Evolutionary conservation across 2,329 filamentous ascomycete genomes (phyloP), one percentile per base, ranked within the genome.

Genomic region (Aspergillus hiratsukae): DNA sequence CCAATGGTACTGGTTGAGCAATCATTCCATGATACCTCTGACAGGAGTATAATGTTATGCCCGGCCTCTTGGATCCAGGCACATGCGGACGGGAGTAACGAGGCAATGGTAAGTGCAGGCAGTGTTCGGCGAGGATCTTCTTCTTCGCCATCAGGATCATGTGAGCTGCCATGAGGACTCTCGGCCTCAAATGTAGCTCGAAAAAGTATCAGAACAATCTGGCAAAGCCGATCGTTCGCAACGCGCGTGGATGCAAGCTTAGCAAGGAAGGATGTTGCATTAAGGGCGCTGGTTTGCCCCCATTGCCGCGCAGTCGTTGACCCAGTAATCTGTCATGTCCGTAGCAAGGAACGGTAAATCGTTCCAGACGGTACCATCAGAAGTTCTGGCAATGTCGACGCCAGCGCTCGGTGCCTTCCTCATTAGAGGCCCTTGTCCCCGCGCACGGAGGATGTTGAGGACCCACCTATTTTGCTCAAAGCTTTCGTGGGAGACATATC

Each of bases 171-270:
- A 51, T n/a, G 59, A 17, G 2, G 57, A 19, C 51, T 56, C 7
- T 2, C 8, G 1, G 37, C n/a, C 48, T 67, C 65, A n/a, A 67
- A 65, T 1, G 49, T 45, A 52, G 40, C 4, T 14, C 58, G 62
- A 31, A 67, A 65, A 9, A 65, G 14, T 1, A 64, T 1, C 10
- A 67, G 60, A 4, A 59, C 61, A 45, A 66, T 23, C 28, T 65
- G 64, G 35, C 63, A 63, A 27, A 66, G 5, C 17, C 52, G 53
- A 53, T 67, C 64, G 43, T 62, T 65, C 3, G n/a, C 28, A 3
- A 62, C 51, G 28, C 64, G 64, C 2, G 58, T 59, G 2, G 65
- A 66, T 10, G 64, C 64, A 25, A 67, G 55, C 35, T 67, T 67
- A 0, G 65, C 65, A 0, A 67, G 53, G 31, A 67, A 67, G 5